phyloP scores from a whole-genome alignment of 768 basidiomycete genomes.

The Suillus occidentalis region DNA sequence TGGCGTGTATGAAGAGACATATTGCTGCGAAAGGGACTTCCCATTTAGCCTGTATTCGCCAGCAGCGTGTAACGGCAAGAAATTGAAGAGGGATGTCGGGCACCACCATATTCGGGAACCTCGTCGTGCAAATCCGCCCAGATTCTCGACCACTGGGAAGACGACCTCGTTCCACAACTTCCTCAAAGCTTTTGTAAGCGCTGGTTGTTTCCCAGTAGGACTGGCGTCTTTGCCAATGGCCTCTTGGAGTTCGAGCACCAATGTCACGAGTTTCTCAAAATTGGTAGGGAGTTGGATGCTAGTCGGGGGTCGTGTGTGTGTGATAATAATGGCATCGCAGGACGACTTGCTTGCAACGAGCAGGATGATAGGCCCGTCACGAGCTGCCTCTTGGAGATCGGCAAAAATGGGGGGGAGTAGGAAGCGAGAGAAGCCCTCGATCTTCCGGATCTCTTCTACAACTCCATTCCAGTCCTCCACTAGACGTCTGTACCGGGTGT shows the following conservation, averaged over 20 bases:
- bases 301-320: neutral
- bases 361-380: no score
- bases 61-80: conserved; percentile 14
- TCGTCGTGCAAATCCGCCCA: neutral
- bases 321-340: conserved; percentile 16
- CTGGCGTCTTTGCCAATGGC: neutral
- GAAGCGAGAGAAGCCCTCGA: no score
- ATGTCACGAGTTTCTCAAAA: neutral
- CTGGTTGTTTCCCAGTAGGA: neutral
- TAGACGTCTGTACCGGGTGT: no score
- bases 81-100: conserved; percentile 6
- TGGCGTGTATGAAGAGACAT: conserved; percentile 1
- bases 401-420: no score
- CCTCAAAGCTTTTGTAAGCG: neutral
- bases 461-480: no score
- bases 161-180: neutral
- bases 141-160: neutral
- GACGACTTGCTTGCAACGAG: neutral
- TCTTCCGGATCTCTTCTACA: no score
- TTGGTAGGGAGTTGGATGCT: neutral
- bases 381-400: no score
- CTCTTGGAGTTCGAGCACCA: neutral
- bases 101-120: conserved; percentile 15
- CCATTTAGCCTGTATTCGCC: neutral
- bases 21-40: neutral